Conservation (phyloP, 164 flowering plant genomes). For the Aristolochia contorta region DNA sequence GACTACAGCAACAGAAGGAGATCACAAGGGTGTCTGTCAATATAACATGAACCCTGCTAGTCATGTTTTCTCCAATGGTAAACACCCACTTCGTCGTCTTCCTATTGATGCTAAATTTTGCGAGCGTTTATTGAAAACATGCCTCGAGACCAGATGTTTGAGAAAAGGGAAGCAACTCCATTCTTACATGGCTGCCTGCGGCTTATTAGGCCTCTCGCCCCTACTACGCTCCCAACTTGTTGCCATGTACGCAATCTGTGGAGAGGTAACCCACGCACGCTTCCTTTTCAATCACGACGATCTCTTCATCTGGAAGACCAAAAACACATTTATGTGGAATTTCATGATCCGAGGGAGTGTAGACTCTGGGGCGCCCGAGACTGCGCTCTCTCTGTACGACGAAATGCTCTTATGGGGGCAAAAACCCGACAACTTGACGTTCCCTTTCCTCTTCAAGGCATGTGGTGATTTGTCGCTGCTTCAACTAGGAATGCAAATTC, state of each 20-base stretch:
- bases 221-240: slow-evolving; percentile 2
- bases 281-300: slow-evolving; percentile 1
- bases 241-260: slow-evolving; percentile 5
- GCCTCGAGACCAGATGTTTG: too few species aligned
- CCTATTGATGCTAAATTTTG: too few species aligned
- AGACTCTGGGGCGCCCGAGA: slow-evolving; percentile 14
- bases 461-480: slow-evolving; percentile 30
- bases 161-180: slow-evolving; percentile 8
- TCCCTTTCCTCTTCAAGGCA: slow-evolving; percentile 47
- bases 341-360: slow-evolving; percentile 38
- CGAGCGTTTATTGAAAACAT: too few species aligned
- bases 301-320: not conserved
- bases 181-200: not conserved
- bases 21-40: too few species aligned
- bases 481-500: slow-evolving; percentile 33
- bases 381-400: slow-evolving; percentile 33
- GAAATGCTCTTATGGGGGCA: slow-evolving; percentile 31
- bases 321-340: slow-evolving; percentile 26
- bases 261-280: slow-evolving; percentile 3
- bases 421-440: slow-evolving; percentile 42
- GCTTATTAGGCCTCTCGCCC: not conserved
- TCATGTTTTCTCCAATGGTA: too few species aligned
- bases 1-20: too few species aligned
- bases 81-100: too few species aligned
- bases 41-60: too few species aligned